Percentiles rank a stretch among this genome's conserved stretches.
These are phyloP conservation scores for Cercospora sp. DNA, from an alignment of 2,329 filamentous ascomycete species.

Conservation along the genomic window DNA sequence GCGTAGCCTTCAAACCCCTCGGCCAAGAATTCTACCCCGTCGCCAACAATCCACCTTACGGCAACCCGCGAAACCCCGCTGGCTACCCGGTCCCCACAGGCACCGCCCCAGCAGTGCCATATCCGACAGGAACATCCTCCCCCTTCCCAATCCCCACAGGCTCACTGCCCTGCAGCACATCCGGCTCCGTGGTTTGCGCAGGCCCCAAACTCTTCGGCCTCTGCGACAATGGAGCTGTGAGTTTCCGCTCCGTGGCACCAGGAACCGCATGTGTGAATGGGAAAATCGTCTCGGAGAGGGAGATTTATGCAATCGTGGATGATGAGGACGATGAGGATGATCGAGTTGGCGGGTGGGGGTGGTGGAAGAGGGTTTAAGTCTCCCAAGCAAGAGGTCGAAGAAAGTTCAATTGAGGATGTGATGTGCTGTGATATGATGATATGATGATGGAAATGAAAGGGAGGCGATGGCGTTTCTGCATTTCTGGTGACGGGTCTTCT, in stretches of 20 bases:
- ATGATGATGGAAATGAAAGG: background rate
- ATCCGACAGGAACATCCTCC: background rate
- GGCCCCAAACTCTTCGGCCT: background rate
- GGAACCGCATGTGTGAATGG: background rate
- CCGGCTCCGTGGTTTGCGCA: background rate
- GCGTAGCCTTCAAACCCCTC: background rate
- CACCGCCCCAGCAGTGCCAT: background rate
- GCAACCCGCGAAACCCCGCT: background rate
- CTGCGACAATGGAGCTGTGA: background rate
- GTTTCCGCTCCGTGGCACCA: background rate
- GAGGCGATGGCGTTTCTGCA: background rate
- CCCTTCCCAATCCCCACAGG: background rate
- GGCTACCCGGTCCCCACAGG: background rate
- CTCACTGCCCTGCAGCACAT: background rate
- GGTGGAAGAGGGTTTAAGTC: background rate
- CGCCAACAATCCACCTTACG: background rate
- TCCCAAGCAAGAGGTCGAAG: background rate
- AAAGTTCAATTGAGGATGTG: background rate
- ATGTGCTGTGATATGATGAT: background rate
- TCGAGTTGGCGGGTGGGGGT: background rate
- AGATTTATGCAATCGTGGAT: background rate
- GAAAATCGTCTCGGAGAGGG: background rate
- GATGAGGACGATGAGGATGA: background rate
- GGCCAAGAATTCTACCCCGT: background rate
- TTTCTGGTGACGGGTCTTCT: background rate